Percentiles rank a stretch among this genome's conserved stretches.
These are phyloP conservation scores for Nasturtium officinale DNA, from an alignment of 345 rosid species.

Conservation along the genomic window DNA sequence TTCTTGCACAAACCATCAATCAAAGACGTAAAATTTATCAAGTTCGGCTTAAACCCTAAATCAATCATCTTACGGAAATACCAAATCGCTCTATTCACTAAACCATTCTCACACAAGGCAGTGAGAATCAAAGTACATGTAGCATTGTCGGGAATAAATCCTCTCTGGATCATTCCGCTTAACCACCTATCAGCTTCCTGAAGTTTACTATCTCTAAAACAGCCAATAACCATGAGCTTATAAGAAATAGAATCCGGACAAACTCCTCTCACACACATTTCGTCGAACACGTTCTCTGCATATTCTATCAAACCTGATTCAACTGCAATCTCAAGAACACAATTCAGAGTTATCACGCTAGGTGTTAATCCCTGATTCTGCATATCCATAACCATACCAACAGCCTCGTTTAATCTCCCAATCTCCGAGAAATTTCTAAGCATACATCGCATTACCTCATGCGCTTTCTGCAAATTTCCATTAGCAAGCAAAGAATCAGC, in stretches of 20 bases:
- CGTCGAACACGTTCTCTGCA: slow-evolving; percentile 72
- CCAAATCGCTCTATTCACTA: slow-evolving; percentile 61
- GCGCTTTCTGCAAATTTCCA: slow-evolving; percentile 67
- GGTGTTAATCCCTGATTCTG: slow-evolving; percentile 67
- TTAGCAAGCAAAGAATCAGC: slow-evolving; percentile 61
- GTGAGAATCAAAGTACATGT: slow-evolving; percentile 64
- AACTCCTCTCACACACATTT: slow-evolving; percentile 71
- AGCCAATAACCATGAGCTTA: slow-evolving; percentile 66
- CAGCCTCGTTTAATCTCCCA: slow-evolving; percentile 72
- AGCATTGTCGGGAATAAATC: slow-evolving; percentile 66
- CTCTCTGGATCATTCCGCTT: slow-evolving; percentile 63
- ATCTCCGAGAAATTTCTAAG: slow-evolving; percentile 70
- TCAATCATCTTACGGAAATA: slow-evolving; percentile 65
- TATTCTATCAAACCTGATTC: slow-evolving; percentile 59
- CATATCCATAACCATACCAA: slow-evolving; percentile 74
- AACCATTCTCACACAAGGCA: slow-evolving; percentile 64
- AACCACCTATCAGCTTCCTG: slow-evolving; percentile 75
- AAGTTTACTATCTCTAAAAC: slow-evolving; percentile 61
- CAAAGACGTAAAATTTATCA: slow-evolving; percentile 77
- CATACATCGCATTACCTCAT: slow-evolving; percentile 68
- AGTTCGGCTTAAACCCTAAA: slow-evolving; percentile 69
- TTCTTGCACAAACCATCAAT: slow-evolving; percentile 77
- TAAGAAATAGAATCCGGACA: slow-evolving; percentile 57
- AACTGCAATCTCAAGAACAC: slow-evolving; percentile 47
- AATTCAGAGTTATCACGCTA: slow-evolving; percentile 51